A percentile compares a stretch with the other conserved stretches of the same genome.
Conservation (phyloP, 139 green algal species). For the Coccomyxa sp. region DNA sequence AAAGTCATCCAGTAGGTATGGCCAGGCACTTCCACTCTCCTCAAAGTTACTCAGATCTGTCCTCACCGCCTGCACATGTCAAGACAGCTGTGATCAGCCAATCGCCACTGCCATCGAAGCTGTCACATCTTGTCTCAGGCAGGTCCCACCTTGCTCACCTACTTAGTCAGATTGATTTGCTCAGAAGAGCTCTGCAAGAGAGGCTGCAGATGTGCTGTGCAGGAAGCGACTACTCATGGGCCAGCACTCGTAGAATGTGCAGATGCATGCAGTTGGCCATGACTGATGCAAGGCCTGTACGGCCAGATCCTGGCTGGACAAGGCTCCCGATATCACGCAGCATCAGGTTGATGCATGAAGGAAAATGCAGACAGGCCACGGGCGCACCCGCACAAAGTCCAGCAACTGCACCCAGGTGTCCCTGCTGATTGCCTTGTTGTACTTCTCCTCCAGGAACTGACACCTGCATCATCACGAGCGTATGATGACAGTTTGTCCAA, state of each 20-base stretch:
- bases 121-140: too few species aligned
- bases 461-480: too few species aligned
- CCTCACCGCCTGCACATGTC: constrained; percentile 47
- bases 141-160: too few species aligned
- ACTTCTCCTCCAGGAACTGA: constrained; percentile 57
- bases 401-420: constrained; percentile 86
- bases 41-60: constrained; percentile 82
- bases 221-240: too few species aligned
- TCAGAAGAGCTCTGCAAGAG: too few species aligned
- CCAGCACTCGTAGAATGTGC: too few species aligned
- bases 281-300: too few species aligned
- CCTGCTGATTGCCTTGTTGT: constrained; percentile 72
- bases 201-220: too few species aligned
- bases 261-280: too few species aligned
- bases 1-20: constrained; percentile 83
- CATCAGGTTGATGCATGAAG: background rate
- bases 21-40: constrained; percentile 70
- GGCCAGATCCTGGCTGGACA: background rate
- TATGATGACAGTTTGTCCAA: too few species aligned
- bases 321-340: background rate
- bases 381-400: constrained; percentile 62
- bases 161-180: too few species aligned
- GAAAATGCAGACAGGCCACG: background rate
- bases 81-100: background rate
- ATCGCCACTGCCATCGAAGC: background rate